A percentile compares a stretch with the other conserved stretches of the same genome.
phyloP scores from a whole-genome alignment of 495 filamentous ascomycete species.

The Penicillium taxi region DNA sequence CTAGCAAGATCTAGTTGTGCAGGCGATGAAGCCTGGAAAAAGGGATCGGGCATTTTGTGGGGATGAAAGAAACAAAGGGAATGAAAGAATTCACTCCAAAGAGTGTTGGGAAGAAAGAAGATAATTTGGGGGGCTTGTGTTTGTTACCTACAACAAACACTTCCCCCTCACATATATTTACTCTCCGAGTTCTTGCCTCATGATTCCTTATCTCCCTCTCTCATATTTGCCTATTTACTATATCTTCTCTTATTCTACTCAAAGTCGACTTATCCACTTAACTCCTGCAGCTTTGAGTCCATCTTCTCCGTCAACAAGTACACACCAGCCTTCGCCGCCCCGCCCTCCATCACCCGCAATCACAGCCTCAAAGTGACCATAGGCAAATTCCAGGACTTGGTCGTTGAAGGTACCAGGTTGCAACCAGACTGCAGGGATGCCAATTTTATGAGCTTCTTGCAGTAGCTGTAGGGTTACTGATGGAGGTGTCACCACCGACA shows the following conservation, averaged over 20 bases:
- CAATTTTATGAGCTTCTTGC: slow-evolving; percentile 69
- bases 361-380: slow-evolving; percentile 55
- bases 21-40: slow-evolving; percentile 44
- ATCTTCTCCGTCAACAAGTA: slow-evolving; percentile 79
- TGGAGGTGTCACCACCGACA: slow-evolving; percentile 81
- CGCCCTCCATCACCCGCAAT: slow-evolving; percentile 61
- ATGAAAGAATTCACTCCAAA: slow-evolving; percentile 2
- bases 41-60: slow-evolving; percentile 41
- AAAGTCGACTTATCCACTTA: slow-evolving; percentile 37
- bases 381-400: slow-evolving; percentile 60
- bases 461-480: slow-evolving; percentile 59
- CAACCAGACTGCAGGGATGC: slow-evolving; percentile 77
- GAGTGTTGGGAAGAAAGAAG: slow-evolving; percentile 4
- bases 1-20: slow-evolving; percentile 48
- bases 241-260: slow-evolving; percentile 6
- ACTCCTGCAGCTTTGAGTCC: slow-evolving; percentile 55
- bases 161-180: background rate
- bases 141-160: slow-evolving; percentile 1
- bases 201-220: background rate
- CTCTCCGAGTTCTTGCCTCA: slow-evolving; percentile 1
- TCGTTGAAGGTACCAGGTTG: slow-evolving; percentile 86
- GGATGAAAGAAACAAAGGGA: slow-evolving; percentile 4
- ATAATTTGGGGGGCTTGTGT: slow-evolving; percentile 1
- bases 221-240: slow-evolving; percentile 1
- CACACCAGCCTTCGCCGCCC: slow-evolving; percentile 79